These are phyloP conservation scores for Flagelloscypha sp. DNA, from an alignment of 768 basidiomycete genomes.

Conservation along the genomic window DNA sequence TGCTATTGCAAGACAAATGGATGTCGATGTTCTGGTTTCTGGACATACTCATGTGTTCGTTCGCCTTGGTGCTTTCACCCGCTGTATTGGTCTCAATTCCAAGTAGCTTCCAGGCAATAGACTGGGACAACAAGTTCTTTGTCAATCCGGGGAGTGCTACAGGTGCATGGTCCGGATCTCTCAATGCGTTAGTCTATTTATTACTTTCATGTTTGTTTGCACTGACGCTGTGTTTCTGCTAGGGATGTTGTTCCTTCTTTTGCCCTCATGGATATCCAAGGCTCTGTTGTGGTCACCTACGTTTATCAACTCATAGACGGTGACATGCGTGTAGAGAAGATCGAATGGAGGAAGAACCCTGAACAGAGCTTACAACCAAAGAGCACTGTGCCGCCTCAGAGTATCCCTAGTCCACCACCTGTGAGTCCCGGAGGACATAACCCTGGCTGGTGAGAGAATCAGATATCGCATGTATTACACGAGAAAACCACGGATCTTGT, in stretches of 20 bases:
- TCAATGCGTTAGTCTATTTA: conserved; percentile 44
- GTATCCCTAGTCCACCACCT: conserved; percentile 33
- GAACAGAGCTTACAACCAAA: conserved; percentile 30
- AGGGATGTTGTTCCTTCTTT: conserved; percentile 91
- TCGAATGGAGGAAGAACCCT: conserved; percentile 68
- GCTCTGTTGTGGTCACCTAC: conserved; percentile 92
- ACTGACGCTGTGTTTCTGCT: background rate
- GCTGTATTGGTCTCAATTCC: background rate
- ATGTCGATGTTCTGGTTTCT: conserved; percentile 90
- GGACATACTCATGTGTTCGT: conserved; percentile 92
- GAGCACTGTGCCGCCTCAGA: conserved; percentile 41
- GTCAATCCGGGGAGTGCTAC: conserved; percentile 94
- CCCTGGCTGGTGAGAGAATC: too few species aligned
- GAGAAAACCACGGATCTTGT: too few species aligned
- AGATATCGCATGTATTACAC: too few species aligned
- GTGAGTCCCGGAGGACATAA: too few species aligned
- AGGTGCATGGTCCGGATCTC: conserved; percentile 84
- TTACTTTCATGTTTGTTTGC: background rate
- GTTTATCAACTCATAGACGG: conserved; percentile 93
- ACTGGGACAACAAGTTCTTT: conserved; percentile 88
- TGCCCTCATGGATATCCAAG: conserved; percentile 96
- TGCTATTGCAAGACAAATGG: conserved; percentile 88
- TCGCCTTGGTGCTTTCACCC: background rate
- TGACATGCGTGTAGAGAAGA: conserved; percentile 89
- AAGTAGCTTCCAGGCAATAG: conserved; percentile 84